phyloP scores from a whole-genome alignment of 768 basidiomycete species.

The Mycena filopes region DNA sequence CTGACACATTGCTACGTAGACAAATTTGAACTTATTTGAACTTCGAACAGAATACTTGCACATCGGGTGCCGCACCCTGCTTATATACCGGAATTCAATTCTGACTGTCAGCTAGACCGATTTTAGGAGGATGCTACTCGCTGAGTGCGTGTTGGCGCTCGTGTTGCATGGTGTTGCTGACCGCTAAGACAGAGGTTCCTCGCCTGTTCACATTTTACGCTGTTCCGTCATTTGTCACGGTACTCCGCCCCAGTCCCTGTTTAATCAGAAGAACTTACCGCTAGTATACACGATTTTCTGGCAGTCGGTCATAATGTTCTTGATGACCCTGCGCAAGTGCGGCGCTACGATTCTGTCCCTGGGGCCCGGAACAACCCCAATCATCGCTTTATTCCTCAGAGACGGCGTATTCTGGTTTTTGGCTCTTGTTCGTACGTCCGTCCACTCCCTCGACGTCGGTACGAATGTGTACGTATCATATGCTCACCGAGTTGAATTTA shows the following conservation, averaged over 20 bases:
- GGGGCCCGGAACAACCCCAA: conserved; percentile 8
- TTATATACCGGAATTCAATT: background rate
- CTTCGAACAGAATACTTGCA: conserved; percentile 15
- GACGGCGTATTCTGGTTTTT: conserved; percentile 25
- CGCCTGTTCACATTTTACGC: conserved; percentile 18
- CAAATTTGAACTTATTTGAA: background rate
- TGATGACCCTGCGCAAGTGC: conserved; percentile 20
- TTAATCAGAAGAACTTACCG: no score
- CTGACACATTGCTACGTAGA: background rate
- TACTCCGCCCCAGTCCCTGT: background rate
- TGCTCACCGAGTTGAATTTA: no score
- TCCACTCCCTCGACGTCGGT: no score
- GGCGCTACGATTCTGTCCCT: conserved; percentile 1
- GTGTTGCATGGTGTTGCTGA: background rate
- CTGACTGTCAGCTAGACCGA: background rate
- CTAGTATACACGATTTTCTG: no score
- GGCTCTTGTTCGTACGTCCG: conserved; percentile 13
- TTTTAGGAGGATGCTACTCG: conserved; percentile 21
- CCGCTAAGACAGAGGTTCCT: conserved; percentile 2
- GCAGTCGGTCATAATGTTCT: conserved; percentile 21
- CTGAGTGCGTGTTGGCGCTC: conserved; percentile 1
- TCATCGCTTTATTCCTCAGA: conserved; percentile 16
- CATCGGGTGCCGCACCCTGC: background rate
- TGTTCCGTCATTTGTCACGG: conserved; percentile 12
- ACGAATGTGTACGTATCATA: no score